Evolutionary conservation across 2,329 filamentous ascomycete species (phyloP), one percentile per base, ranked within the genome.

Genomic region (Apiospora rasikravindrae): DNA sequence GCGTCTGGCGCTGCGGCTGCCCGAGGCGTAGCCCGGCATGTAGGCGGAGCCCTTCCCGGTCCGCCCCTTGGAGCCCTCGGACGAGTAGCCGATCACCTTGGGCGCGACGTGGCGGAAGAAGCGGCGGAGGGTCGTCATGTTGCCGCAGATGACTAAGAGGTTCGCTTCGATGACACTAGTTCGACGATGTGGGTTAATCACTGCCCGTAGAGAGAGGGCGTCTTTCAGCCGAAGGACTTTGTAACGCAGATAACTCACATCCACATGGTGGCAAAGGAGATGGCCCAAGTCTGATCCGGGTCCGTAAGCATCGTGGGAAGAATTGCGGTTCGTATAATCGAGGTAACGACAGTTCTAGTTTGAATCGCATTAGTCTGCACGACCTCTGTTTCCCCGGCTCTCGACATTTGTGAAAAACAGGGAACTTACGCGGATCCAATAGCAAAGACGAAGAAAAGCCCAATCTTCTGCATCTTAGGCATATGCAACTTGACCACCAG

Each of bases 31-130:
- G 5, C 45, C 45, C 19, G 13, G 16, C 44, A 45, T 45, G 44
- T n/a, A n/a, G 45, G 19, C 45, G 6, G 45, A 47, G 6, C 45
- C 45, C 6, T 47, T 22, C 2, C 45, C 45, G 45, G 19, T n/a
- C 19, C 19, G 45, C 6, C 19, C 45, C 45, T 47, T n/a, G 45
- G 45, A n/a, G 7, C 45, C 45, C 16, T 47, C 45, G 16, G 45
- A 47, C 3, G 45, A 10, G 53, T 61, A 29, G 66, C 66, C 33
- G 13, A 68, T 26, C 33, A 68, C 19, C 24, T 40, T 33, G n/a
- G 66, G 66, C 42, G 66, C 66, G 37, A 68, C 22, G 42, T 68
- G 66, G 66, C 66, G 33, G 66, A 68, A 68, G 33, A 68, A 44
- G 19, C n/a, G n/a, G 13, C 66, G 66, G 37, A 68, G 42, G 19